These are phyloP conservation scores for Zanthoxylum bungeanum DNA, from an alignment of 345 rosid genomes.

Conservation along the genomic window DNA sequence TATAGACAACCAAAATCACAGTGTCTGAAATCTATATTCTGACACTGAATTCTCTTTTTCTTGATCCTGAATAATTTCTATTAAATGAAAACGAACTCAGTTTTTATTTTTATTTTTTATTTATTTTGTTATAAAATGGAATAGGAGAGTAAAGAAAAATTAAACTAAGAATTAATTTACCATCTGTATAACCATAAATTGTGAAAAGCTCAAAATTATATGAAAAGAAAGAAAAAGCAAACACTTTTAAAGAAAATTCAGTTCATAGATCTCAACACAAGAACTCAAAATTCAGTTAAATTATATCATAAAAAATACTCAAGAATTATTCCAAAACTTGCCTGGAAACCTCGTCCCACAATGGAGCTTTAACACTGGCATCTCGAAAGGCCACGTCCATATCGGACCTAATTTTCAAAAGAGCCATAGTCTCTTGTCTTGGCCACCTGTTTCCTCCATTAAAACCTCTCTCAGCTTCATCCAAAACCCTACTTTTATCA, in stretches of 20 bases:
- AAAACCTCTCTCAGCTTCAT: slow-evolving; percentile 28
- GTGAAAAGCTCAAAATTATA: background rate
- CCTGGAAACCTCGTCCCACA: slow-evolving; percentile 70
- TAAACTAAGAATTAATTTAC: background rate
- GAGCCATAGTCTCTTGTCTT: slow-evolving; percentile 50
- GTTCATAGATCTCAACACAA: background rate
- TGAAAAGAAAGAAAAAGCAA: background rate
- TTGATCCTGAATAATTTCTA: background rate
- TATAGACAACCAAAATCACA: background rate
- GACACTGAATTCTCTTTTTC: background rate
- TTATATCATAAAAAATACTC: background rate
- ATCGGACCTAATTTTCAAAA: slow-evolving; percentile 46
- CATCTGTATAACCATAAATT: background rate
- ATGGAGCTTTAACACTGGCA: slow-evolving; percentile 43
- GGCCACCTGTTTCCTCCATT: slow-evolving; percentile 57
- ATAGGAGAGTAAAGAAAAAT: background rate
- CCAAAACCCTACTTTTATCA: slow-evolving; percentile 18
- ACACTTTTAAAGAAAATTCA: background rate
- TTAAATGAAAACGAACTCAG: background rate
- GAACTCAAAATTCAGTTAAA: background rate
- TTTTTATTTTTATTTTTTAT: background rate
- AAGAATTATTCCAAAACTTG: slow-evolving; percentile 61
- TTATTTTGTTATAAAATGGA: background rate
- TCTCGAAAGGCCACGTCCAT: slow-evolving; percentile 52
- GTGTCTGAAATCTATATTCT: background rate